Base-by-base conservation (phyloP, 225 moss, liverwort and hornwort species). In the Pleurozium schreberi region DNA sequence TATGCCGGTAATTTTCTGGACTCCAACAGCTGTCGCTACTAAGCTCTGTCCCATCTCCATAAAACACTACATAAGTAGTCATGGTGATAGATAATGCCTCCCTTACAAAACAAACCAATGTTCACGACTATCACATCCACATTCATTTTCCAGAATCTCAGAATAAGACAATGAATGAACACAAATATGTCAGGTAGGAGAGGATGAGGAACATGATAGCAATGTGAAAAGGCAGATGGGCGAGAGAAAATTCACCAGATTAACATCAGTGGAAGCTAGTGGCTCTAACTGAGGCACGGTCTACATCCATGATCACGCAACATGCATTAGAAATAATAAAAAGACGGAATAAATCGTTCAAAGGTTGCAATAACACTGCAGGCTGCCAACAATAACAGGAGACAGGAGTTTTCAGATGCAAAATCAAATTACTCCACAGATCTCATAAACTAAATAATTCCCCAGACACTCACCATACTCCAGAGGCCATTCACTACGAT, bases 401-500 rank as follows among this genome's bases (percentile, higher is more conserved):
- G 73, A 53, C 66, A 75, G 30, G 47, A 65, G 42, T 42, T 89
- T 63, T 63, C 26, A 70, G 27, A 81, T n/a, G 76, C 62, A 45
- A 75, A 83, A 78, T 67, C 26, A 75, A 55, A 80, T n/a, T 38
- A 62, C 26, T 84, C 74, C 61, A 57, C 67, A 73, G 80, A 75
- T 30, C 40, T 73, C 82, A 85, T 52, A 36, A 91, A 65, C 34
- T 36, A 64, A 89, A 60, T 34, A 83, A 61, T 27, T 57, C n/a
- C 80, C 28, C 43, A 87, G 53, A 70, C 36, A 80, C 91, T 90
- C 85, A 96, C 99, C 95, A 99, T 92, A 74, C 93, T 95, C 98
- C 96, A 99, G 71, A 99, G 94, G 65, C 99, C 99, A 89, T 97
- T 96, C 66, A 99, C 96, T 62, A 96, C 94, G 82, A 99, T 91